Percentiles rank a stretch among this genome's conserved stretches.
Conservation (phyloP, 192 early-diverging fungal species). For the Podila verticillata region DNA sequence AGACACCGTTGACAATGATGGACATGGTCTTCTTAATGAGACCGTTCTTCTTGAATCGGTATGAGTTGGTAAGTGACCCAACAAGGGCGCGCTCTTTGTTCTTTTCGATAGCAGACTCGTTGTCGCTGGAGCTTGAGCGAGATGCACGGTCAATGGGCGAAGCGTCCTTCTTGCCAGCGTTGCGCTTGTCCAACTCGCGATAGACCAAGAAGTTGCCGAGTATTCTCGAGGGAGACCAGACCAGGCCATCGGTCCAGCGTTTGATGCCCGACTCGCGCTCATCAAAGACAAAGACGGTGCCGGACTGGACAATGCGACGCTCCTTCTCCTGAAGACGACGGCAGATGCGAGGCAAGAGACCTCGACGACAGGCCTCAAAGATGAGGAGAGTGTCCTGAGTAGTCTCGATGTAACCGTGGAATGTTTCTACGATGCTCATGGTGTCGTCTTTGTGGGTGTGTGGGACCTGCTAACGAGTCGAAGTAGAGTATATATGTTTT, state of each 20-base stretch:
- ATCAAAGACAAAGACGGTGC: conserved; percentile 86
- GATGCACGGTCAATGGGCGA: conserved; percentile 47
- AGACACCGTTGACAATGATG: conserved; percentile 67
- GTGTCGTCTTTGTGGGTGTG: neutral
- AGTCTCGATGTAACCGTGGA: conserved; percentile 74
- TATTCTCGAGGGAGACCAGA: conserved; percentile 87
- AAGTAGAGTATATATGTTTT: neutral
- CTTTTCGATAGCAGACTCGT: conserved; percentile 47
- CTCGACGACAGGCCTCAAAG: conserved; percentile 81
- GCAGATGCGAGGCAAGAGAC: conserved; percentile 71
- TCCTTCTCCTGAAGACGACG: conserved; percentile 79
- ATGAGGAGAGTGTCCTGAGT: conserved; percentile 81
- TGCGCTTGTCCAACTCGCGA: conserved; percentile 72
- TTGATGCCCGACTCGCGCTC: conserved; percentile 86
- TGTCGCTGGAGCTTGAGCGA: conserved; percentile 29
- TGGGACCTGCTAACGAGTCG: neutral
- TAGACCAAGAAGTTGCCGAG: conserved; percentile 84
- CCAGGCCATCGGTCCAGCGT: conserved; percentile 86
- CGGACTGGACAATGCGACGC: conserved; percentile 73
- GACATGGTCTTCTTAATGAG: conserved; percentile 86
- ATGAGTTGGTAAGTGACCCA: conserved; percentile 66
- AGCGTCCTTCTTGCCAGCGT: conserved; percentile 60
- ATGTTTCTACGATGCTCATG: conserved; percentile 62
- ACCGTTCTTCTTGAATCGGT: conserved; percentile 67
- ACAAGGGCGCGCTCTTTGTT: conserved; percentile 64